These are phyloP conservation scores for Plasmodium ovale DNA, from an alignment of 169 alveolate genomes.

Conservation along the genomic window DNA sequence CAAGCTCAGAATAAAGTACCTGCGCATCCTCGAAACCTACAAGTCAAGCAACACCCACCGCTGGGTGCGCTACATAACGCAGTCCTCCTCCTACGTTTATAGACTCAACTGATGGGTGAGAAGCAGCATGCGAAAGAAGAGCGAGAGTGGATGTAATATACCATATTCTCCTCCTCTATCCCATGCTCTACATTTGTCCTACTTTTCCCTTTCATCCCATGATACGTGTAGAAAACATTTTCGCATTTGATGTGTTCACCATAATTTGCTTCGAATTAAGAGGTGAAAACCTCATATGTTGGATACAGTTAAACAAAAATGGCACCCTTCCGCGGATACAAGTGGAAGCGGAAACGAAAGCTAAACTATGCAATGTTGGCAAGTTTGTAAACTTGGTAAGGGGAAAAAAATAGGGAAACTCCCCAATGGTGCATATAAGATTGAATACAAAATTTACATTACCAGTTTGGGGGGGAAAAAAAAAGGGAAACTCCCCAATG, in stretches of 20 bases:
- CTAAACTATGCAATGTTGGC: neutral
- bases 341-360: too few species aligned
- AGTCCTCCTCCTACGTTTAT: conserved; percentile 93
- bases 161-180: neutral
- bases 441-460: neutral
- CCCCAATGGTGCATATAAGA: neutral
- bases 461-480: neutral
- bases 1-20: conserved; percentile 92
- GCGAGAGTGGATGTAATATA: too few species aligned
- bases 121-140: neutral
- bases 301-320: too few species aligned
- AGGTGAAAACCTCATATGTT: too few species aligned
- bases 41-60: conserved; percentile 91
- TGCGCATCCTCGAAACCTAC: conserved; percentile 91
- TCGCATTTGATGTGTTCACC: too few species aligned
- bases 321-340: too few species aligned
- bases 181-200: too few species aligned
- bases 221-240: too few species aligned
- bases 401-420: neutral
- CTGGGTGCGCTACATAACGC: conserved; percentile 97
- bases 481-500: neutral
- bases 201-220: too few species aligned
- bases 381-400: neutral
- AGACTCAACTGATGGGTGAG: conserved; percentile 78
- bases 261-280: neutral